phyloP scores from a whole-genome alignment of 73 alveolate genomes.

The Halteria grandinella region DNA sequence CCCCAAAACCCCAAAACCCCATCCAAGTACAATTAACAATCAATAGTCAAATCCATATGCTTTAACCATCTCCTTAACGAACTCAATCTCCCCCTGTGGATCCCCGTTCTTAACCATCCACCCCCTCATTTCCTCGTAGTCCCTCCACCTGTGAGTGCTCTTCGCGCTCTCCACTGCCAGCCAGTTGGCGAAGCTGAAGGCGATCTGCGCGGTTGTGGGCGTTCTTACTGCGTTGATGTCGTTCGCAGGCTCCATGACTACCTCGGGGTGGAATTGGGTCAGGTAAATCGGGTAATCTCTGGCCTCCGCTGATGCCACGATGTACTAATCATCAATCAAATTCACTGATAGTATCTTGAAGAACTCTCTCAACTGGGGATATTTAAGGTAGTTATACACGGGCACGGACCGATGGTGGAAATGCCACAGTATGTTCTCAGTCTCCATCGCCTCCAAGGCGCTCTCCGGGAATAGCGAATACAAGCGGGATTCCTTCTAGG shows the following conservation, averaged over 20 bases:
- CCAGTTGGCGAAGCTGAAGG: not conserved
- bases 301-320: constrained; percentile 65
- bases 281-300: constrained; percentile 62
- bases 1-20: not conserved
- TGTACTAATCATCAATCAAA: constrained; percentile 5
- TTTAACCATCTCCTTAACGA: not conserved
- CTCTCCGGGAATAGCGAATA: not conserved
- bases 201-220: not conserved
- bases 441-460: not conserved
- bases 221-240: constrained; percentile 1
- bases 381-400: not conserved
- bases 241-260: constrained; percentile 1
- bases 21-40: not conserved
- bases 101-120: constrained; percentile 7
- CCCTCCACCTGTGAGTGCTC: not conserved
- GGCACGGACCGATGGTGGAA: constrained; percentile 52
- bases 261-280: constrained; percentile 68
- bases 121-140: not conserved
- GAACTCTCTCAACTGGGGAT: constrained; percentile 16
- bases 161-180: constrained; percentile 1
- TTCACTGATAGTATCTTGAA: constrained; percentile 24
- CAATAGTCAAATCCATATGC: constrained; percentile 55
- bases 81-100: constrained; percentile 7
- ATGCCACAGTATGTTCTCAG: not conserved
- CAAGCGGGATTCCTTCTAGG: not conserved